phyloP scores from a whole-genome alignment of 2,329 filamentous ascomycete species.

The Paecilomyces formosus region DNA sequence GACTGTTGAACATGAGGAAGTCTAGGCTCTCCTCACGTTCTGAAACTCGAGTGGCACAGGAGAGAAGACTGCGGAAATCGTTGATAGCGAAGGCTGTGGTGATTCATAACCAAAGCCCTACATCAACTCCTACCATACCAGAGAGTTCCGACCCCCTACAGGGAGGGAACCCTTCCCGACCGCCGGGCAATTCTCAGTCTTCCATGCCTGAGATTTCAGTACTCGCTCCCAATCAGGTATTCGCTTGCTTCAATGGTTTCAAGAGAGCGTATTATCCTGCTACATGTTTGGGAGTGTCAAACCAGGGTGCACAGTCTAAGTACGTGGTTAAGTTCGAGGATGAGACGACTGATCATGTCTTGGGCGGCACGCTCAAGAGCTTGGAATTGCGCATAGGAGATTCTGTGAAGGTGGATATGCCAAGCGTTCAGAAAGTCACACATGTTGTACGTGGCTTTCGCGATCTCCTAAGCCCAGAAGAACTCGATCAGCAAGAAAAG shows the following conservation, averaged over 20 bases:
- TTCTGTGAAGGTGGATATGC: conserved; percentile 39
- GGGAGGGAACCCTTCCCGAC: conserved; percentile 6
- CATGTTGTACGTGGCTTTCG: conserved; percentile 37
- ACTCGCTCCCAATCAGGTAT: conserved; percentile 45
- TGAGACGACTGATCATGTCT: conserved; percentile 32
- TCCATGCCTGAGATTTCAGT: conserved; percentile 12
- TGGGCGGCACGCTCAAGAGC: conserved; percentile 32
- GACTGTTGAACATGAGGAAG: conserved; percentile 5
- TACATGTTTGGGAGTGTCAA: conserved; percentile 45
- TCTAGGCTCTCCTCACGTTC: not conserved
- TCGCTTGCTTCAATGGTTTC: conserved; percentile 52
- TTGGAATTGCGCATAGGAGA: conserved; percentile 40
- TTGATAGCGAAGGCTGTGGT: conserved; percentile 3
- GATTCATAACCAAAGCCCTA: conserved; percentile 5
- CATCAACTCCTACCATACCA: conserved; percentile 8
- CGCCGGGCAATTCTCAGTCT: conserved; percentile 2
- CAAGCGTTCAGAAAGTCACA: conserved; percentile 33
- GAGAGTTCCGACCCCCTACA: conserved; percentile 5
- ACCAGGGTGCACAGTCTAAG: conserved; percentile 29
- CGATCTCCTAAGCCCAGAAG: conserved; percentile 23
- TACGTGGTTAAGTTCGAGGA: conserved; percentile 42
- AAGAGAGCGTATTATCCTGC: conserved; percentile 53
- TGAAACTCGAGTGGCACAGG: not conserved
- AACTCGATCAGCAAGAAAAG: conserved; percentile 15
- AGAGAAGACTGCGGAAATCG: conserved; percentile 5